A percentile compares a stretch with the other conserved stretches of the same genome.
Conservation (phyloP, 1,284 basidiomycete species). For the Boletus semigastroideus region DNA sequence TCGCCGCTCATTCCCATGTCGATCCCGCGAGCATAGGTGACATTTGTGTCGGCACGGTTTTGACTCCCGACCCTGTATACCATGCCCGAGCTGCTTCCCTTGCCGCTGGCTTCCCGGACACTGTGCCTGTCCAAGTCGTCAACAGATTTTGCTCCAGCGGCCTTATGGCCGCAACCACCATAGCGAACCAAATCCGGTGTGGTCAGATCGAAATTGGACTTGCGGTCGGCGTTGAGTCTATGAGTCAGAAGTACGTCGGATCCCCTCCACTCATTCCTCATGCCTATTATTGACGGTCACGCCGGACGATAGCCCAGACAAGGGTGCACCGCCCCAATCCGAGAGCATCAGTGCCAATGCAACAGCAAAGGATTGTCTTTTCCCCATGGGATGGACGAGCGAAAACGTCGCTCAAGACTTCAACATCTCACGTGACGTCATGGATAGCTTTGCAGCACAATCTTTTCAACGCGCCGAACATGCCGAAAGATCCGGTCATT, state of each 20-base stretch:
- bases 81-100: conserved; percentile 74
- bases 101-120: conserved; percentile 79
- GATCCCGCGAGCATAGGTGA: conserved; percentile 74
- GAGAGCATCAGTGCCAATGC: conserved; percentile 53
- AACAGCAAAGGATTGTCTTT: conserved; percentile 55
- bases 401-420: conserved; percentile 77
- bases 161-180: conserved; percentile 69
- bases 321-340: conserved; percentile 59
- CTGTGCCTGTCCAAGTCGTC: conserved; percentile 71
- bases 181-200: conserved; percentile 78
- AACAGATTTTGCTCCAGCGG: conserved; percentile 83
- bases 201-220: conserved; percentile 87
- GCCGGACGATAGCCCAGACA: conserved; percentile 54
- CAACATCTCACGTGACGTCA: conserved; percentile 76
- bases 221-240: conserved; percentile 82
- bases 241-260: conserved; percentile 67
- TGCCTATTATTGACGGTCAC: not conserved
- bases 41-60: conserved; percentile 75
- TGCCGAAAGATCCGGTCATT: conserved; percentile 66
- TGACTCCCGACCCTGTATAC: conserved; percentile 60
- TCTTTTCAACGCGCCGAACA: conserved; percentile 79
- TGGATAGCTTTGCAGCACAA: conserved; percentile 81
- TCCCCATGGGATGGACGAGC: conserved; percentile 88
- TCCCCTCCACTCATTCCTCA: no score
- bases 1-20: conserved; percentile 59